Evolutionary conservation across 441 rosid genomes (phyloP).

Genomic region (Erodium trifolium): DNA sequence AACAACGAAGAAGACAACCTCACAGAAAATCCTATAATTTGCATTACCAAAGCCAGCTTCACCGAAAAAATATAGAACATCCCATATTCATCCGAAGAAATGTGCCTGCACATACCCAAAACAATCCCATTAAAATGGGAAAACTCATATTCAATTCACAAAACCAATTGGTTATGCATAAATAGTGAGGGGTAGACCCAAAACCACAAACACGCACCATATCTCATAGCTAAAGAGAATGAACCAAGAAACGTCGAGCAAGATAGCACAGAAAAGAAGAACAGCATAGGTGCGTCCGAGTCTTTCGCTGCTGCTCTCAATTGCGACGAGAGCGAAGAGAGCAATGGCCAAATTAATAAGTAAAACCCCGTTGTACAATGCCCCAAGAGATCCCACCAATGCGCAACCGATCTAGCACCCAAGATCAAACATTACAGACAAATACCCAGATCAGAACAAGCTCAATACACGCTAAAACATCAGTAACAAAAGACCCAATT

Average conservation of each 20-base stretch:
- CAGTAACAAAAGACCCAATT: background rate
- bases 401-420: conserved; percentile 42
- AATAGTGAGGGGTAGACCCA: background rate
- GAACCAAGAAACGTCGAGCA: conserved; percentile 80
- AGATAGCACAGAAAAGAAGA: conserved; percentile 63
- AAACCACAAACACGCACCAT: conserved; percentile 30
- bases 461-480: background rate
- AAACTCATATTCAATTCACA: background rate
- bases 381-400: conserved; percentile 45
- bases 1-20: conserved; percentile 68
- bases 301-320: conserved; percentile 80
- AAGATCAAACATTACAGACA: background rate
- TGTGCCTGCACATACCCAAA: conserved; percentile 34
- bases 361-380: conserved; percentile 73
- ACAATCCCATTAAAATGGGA: background rate
- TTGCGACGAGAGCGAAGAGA: conserved; percentile 79
- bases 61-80: conserved; percentile 55
- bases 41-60: conserved; percentile 72
- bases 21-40: conserved; percentile 64
- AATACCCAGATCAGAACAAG: background rate
- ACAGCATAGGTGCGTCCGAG: conserved; percentile 79
- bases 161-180: background rate
- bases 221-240: conserved; percentile 62
- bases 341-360: conserved; percentile 65
- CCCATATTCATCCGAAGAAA: conserved; percentile 48